A percentile compares a stretch with the other conserved stretches of the same genome.
Conservation (phyloP, 805 yeast species). For the Novakomyces olei region DNA sequence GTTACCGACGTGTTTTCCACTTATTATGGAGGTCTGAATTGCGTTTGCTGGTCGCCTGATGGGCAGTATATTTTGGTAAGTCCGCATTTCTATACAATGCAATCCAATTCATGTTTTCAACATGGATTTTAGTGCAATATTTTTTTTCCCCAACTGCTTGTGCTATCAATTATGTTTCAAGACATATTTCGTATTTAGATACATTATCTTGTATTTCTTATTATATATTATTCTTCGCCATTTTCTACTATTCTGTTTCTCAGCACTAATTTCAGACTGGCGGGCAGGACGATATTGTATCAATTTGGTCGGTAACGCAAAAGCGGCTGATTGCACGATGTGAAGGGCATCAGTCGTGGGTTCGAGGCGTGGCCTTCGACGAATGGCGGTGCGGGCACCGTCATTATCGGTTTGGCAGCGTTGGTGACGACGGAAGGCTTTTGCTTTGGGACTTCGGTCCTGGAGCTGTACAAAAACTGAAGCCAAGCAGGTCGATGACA, state of each 20-base stretch:
- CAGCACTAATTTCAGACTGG: no score
- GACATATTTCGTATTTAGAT: no score
- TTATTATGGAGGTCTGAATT: conserved; percentile 41
- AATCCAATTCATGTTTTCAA: no score
- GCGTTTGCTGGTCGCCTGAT: conserved; percentile 33
- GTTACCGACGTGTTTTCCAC: conserved; percentile 35
- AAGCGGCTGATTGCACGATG: conserved; percentile 17
- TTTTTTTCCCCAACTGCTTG: no score
- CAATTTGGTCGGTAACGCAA: conserved; percentile 20
- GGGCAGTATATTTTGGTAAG: conserved; percentile 21
- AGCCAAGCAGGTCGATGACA: no score
- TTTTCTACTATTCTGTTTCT: neutral
- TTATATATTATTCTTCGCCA: no score
- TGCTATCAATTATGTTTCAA: no score
- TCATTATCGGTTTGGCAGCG: conserved; percentile 28
- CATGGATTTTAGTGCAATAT: no score
- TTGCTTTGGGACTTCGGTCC: conserved; percentile 35
- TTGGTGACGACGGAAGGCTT: conserved; percentile 33
- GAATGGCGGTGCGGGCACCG: conserved; percentile 17
- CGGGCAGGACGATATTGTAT: conserved; percentile 31
- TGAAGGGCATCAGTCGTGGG: conserved; percentile 35
- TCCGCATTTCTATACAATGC: no score
- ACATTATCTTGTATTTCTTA: no score
- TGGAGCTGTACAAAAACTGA: conserved; percentile 16
- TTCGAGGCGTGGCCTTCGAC: conserved; percentile 25